Conservation (phyloP, 2,329 filamentous ascomycete genomes). For the Teratosphaeria epicoccoides region DNA sequence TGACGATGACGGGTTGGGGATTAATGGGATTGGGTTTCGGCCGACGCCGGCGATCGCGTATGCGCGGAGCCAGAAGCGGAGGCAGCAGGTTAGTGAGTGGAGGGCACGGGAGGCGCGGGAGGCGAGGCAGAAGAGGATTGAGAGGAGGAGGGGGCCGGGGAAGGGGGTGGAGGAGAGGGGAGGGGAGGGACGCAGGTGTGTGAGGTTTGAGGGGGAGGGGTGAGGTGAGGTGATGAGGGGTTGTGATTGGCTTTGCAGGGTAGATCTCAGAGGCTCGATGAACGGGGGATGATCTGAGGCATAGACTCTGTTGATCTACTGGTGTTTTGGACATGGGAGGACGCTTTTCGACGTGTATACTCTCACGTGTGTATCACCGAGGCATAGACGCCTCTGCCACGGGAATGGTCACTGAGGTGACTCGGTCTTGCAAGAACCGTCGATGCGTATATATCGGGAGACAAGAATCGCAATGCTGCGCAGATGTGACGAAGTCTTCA, state of each 20-base stretch:
- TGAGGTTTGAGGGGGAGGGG: conserved; percentile 6
- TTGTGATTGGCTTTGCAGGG: background rate
- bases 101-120: conserved; percentile 48
- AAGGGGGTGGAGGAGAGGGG: conserved; percentile 2
- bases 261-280: too few relatives aligned
- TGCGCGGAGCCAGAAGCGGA: conserved; percentile 44
- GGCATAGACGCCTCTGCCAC: too few relatives aligned
- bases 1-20: conserved; percentile 51
- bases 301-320: too few relatives aligned
- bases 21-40: conserved; percentile 54
- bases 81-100: conserved; percentile 51
- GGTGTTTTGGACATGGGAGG: too few relatives aligned
- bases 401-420: too few relatives aligned
- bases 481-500: too few relatives aligned
- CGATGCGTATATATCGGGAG: too few relatives aligned
- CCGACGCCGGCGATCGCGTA: conserved; percentile 50
- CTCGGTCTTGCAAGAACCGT: too few relatives aligned
- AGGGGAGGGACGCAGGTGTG: conserved; percentile 4
- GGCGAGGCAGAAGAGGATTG: conserved; percentile 46
- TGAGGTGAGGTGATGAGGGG: background rate
- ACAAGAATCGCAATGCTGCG: too few relatives aligned
- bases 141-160: conserved; percentile 32
- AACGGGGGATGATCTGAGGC: too few relatives aligned
- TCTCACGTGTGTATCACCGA: too few relatives aligned
- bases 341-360: too few relatives aligned